These are phyloP conservation scores for Tubosaeta sp. DNA, from an alignment of 768 basidiomycete species.

Conservation along the genomic window DNA sequence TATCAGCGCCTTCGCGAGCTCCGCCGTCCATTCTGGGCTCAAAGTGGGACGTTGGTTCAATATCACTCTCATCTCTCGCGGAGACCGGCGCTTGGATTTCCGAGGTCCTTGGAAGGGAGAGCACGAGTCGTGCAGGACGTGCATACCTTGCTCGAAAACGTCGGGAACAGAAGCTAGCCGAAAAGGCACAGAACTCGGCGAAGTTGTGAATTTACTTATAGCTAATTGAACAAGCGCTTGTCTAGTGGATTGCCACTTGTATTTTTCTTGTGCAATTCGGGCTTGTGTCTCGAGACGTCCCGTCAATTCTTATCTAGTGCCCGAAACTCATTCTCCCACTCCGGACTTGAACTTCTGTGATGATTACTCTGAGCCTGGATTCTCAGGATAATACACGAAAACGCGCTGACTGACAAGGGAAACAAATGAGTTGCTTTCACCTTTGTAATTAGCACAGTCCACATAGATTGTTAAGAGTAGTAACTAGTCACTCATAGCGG, in stretches of 20 bases:
- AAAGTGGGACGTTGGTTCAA: conserved; percentile 33
- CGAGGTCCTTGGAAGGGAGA: conserved; percentile 57
- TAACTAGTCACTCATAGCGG: too few relatives aligned
- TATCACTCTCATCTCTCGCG: conserved; percentile 64
- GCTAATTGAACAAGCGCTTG: not conserved
- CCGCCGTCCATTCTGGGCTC: conserved; percentile 1
- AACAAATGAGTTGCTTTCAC: too few relatives aligned
- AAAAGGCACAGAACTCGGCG: conserved; percentile 7
- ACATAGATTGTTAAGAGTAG: too few relatives aligned
- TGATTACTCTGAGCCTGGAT: too few relatives aligned
- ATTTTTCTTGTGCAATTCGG: too few relatives aligned
- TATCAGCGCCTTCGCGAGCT: not conserved
- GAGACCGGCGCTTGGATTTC: conserved; percentile 85
- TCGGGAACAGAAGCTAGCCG: conserved; percentile 29
- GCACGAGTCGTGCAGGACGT: conserved; percentile 71
- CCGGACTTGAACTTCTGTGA: too few relatives aligned
- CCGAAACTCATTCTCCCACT: too few relatives aligned
- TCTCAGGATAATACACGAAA: not conserved
- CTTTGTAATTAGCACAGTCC: too few relatives aligned
- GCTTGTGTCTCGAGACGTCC: too few relatives aligned
- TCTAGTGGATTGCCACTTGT: not conserved
- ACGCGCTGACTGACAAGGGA: too few relatives aligned
- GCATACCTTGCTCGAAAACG: conserved; percentile 56
- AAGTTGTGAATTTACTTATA: conserved; percentile 4
- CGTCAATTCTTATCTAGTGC: too few relatives aligned